Evolutionary conservation across 495 filamentous ascomycete genomes (phyloP).

Genomic region (Pyronema domesticum): DNA sequence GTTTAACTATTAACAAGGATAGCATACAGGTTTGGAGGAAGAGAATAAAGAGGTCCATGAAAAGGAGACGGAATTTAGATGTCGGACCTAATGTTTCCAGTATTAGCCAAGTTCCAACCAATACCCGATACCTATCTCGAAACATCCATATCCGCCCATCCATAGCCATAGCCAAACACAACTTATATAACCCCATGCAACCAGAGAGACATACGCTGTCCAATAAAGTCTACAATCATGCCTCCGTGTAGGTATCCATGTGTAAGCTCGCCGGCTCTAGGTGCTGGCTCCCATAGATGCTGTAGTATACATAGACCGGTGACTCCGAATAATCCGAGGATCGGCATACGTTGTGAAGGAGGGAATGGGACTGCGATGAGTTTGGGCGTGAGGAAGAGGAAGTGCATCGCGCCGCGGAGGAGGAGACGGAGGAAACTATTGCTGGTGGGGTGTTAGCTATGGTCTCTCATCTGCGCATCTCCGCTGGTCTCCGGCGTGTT

Average conservation of each 20-base stretch:
- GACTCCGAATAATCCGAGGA: conserved; percentile 38
- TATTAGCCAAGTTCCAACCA: not conserved
- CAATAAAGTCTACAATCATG: conserved; percentile 55
- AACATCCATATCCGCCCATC: too few species aligned
- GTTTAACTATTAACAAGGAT: conserved; percentile 13
- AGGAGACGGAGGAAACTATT: conserved; percentile 46
- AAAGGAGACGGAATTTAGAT: conserved; percentile 19
- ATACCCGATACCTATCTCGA: too few species aligned
- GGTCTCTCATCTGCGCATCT: not conserved
- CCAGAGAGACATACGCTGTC: conserved; percentile 30
- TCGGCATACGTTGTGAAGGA: conserved; percentile 35
- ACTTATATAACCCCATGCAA: too few species aligned
- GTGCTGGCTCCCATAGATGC: conserved; percentile 36
- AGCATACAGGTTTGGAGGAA: conserved; percentile 20
- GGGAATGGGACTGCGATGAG: conserved; percentile 35
- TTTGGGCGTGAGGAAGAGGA: conserved; percentile 51
- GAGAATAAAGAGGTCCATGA: conserved; percentile 14
- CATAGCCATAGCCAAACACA: too few species aligned
- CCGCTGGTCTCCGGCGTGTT: not conserved
- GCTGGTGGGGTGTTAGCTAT: conserved; percentile 26
- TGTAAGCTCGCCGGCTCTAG: conserved; percentile 44
- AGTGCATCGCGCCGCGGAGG: conserved; percentile 40
- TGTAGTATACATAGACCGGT: conserved; percentile 42
- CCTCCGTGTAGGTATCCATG: conserved; percentile 53
- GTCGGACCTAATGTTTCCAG: conserved; percentile 18